A percentile compares a stretch with the other conserved stretches of the same genome.
These are phyloP conservation scores for Bacterosira constricta DNA, from an alignment of 108 stramenopile genomes.

Conservation along the genomic window DNA sequence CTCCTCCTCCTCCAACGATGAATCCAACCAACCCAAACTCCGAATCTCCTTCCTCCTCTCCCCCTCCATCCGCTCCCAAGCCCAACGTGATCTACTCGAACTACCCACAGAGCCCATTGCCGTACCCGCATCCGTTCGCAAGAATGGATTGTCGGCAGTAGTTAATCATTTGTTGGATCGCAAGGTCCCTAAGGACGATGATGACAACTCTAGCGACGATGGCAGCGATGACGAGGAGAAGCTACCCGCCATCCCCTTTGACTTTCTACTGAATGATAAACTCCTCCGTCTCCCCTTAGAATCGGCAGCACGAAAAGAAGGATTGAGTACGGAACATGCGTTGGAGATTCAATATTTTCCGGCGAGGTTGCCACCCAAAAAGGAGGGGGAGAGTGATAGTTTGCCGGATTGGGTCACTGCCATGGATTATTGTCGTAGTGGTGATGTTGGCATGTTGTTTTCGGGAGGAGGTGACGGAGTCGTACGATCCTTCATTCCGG, in stretches of 20 bases:
- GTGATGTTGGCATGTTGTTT: conserved; percentile 17
- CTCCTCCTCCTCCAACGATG: conserved; percentile 15
- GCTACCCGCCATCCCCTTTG: conserved; percentile 70
- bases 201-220: conserved; percentile 28
- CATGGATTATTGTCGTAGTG: conserved; percentile 34
- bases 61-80: conserved; percentile 2
- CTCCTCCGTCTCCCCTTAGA: conserved; percentile 75
- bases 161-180: conserved; percentile 62
- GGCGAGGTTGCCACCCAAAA: conserved; percentile 58
- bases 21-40: conserved; percentile 19
- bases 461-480: conserved; percentile 72
- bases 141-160: conserved; percentile 78
- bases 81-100: conserved; percentile 32
- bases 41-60: conserved; percentile 34
- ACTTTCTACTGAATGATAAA: conserved; percentile 75
- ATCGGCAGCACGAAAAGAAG: conserved; percentile 69
- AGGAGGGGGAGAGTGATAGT: conserved; percentile 59
- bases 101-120: conserved; percentile 81
- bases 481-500: conserved; percentile 48
- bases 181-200: conserved; percentile 21
- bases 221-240: conserved; percentile 44
- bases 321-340: conserved; percentile 72
- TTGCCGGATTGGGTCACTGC: conserved; percentile 84
- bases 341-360: conserved; percentile 78
- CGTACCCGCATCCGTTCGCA: conserved; percentile 72